Conservation (phyloP, 441 rosid genomes). For the Syzygium malaccense region DNA sequence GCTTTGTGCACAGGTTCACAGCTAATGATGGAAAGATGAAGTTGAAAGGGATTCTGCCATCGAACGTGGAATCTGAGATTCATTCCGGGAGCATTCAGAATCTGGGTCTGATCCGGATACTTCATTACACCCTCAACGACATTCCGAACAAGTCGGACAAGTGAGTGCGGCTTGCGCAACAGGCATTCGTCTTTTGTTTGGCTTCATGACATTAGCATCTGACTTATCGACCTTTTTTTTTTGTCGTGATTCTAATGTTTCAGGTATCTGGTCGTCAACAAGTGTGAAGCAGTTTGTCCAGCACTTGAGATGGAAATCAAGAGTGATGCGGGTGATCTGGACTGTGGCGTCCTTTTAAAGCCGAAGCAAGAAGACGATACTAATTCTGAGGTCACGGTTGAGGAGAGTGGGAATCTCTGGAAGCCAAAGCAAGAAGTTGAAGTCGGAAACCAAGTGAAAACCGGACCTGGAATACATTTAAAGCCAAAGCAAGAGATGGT, state of each 20-base stretch:
- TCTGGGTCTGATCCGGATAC: slow-evolving; percentile 55
- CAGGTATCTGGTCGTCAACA: slow-evolving; percentile 67
- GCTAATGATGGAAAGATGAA: slow-evolving; percentile 74
- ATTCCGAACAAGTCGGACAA: slow-evolving; percentile 74
- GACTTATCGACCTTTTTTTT: background rate
- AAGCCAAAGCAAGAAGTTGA: slow-evolving; percentile 41
- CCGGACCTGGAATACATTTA: slow-evolving; percentile 33
- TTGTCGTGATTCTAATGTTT: background rate
- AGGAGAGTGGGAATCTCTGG: background rate
- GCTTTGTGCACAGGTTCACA: slow-evolving; percentile 36
- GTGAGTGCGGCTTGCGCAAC: slow-evolving; percentile 14
- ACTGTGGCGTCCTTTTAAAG: slow-evolving; percentile 14
- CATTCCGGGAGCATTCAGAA: slow-evolving; percentile 64
- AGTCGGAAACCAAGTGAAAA: slow-evolving; percentile 10
- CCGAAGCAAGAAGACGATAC: slow-evolving; percentile 34
- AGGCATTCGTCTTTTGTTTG: background rate
- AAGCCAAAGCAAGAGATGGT: slow-evolving; percentile 64
- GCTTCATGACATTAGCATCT: background rate
- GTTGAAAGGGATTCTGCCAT: slow-evolving; percentile 55
- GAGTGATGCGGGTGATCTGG: background rate
- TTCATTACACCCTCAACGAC: slow-evolving; percentile 75
- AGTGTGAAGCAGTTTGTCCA: slow-evolving; percentile 64
- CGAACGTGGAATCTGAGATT: slow-evolving; percentile 52
- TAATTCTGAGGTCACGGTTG: background rate
- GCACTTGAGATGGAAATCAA: slow-evolving; percentile 59